phyloP scores from a whole-genome alignment of 208 protist genomes.

The Acanthamoeba culbertsoni region DNA sequence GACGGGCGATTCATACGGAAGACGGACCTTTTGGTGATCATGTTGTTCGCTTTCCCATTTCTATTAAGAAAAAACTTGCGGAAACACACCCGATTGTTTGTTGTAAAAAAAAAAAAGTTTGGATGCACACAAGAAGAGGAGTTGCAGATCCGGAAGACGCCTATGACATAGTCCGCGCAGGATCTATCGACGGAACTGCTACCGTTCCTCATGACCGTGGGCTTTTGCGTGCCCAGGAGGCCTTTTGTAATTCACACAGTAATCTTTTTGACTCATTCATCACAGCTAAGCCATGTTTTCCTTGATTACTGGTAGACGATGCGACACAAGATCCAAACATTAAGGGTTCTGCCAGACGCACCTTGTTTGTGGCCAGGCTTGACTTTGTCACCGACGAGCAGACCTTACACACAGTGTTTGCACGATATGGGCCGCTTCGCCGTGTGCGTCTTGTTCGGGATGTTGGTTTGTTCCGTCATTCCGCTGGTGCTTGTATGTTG shows the following conservation, averaged over 20 bases:
- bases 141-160: background rate
- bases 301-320: slow-evolving; percentile 32
- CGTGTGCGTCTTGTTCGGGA: slow-evolving; percentile 55
- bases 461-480: no score
- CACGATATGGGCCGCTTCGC: background rate
- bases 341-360: background rate
- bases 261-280: background rate
- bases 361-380: slow-evolving; percentile 61
- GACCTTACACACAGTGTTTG: slow-evolving; percentile 4
- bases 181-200: slow-evolving; percentile 70
- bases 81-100: background rate
- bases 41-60: no score
- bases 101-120: no score
- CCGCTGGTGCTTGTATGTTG: no score
- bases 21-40: no score
- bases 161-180: slow-evolving; percentile 60
- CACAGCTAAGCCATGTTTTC: no score
- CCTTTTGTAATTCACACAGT: slow-evolving; percentile 53
- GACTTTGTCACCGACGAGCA: slow-evolving; percentile 42
- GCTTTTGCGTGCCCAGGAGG: slow-evolving; percentile 36
- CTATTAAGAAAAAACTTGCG: no score
- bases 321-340: background rate
- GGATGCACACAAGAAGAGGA: background rate
- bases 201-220: slow-evolving; percentile 64
- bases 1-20: no score